Conservation (phyloP, 2,329 filamentous ascomycete genomes). For the Falciphora oryzae region DNA sequence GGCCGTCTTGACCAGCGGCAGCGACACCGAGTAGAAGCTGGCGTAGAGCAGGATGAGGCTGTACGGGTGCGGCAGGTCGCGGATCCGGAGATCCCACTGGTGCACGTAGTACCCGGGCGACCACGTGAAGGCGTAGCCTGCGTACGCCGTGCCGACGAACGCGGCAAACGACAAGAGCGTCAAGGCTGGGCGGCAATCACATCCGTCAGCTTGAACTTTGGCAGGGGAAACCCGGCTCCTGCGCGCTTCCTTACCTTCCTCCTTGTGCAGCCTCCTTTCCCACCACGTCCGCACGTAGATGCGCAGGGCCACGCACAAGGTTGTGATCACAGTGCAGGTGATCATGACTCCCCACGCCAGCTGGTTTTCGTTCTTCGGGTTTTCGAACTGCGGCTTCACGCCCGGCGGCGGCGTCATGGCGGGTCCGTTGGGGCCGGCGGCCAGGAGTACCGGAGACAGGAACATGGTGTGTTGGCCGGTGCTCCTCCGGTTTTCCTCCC, state of each 20-base stretch:
- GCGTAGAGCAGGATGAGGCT: slow-evolving; percentile 29
- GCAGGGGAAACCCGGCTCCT: too few species aligned
- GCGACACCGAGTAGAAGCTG: slow-evolving; percentile 28
- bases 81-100: slow-evolving; percentile 25
- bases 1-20: slow-evolving; percentile 33
- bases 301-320: slow-evolving; percentile 19
- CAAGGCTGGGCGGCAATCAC: slow-evolving; percentile 1
- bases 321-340: slow-evolving; percentile 18
- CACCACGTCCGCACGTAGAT: background rate
- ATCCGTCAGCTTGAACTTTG: background rate
- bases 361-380: slow-evolving; percentile 12
- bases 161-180: slow-evolving; percentile 10
- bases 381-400: slow-evolving; percentile 8
- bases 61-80: slow-evolving; percentile 14
- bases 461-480: background rate
- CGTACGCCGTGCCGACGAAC: slow-evolving; percentile 18
- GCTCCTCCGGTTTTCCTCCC: background rate
- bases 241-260: slow-evolving; percentile 5
- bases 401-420: slow-evolving; percentile 3
- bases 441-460: background rate
- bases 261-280: slow-evolving; percentile 7
- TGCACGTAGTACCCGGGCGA: slow-evolving; percentile 31
- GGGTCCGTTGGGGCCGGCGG: background rate
- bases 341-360: slow-evolving; percentile 12
- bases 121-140: slow-evolving; percentile 20